Evolutionary conservation across 345 rosid species (phyloP), one percentile per base, ranked within the genome.

Genomic region (Ceriops zippeliana): DNA sequence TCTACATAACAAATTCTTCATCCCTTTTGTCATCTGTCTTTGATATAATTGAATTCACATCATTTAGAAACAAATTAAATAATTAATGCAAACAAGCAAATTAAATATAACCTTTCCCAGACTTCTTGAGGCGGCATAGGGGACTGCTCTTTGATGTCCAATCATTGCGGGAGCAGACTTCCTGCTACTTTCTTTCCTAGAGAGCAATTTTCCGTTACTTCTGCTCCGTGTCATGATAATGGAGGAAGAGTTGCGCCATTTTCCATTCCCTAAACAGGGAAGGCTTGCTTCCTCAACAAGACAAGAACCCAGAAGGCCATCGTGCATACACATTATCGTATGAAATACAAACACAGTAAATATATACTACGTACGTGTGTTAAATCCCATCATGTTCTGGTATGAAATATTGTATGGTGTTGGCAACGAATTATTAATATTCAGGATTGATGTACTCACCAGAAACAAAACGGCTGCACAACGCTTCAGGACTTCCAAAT

Each of bases 391-490:
- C 27, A 21, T 53, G 58, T 20, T 24, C 6, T 21, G 58, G 58
- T n/a, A 6, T 7, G 15, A 1, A 22, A 54, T 38, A 38, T 1
- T 38, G 13, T 9, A 38, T 2, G 16, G 13, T 2, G 46, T 22
- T 54, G 17, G 58, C 24, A 26, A 54, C 22, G 59, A 56, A 24
- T 13, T 10, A 56, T 9, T 10, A 10, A 4, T 8, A 15, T 21
- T 56, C 28, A 5, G 1, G 28, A 24, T 56, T 24, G 22, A 27
- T 6, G 11, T 10, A 42, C 17, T 17, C 84, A 95, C 99, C 96
- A 91, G 63, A 74, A 95, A 86, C 22, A 95, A 87, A 42, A 95
- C 96, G 0, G 99, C 88, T 17, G 98, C 96, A 30, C 96, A 95
- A 30, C 84, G 88, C 85, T 95, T 91, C 68, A 90, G 68, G 63